Conservation (phyloP, 148 eudicot species). For the Pharnaceum exiguum region DNA sequence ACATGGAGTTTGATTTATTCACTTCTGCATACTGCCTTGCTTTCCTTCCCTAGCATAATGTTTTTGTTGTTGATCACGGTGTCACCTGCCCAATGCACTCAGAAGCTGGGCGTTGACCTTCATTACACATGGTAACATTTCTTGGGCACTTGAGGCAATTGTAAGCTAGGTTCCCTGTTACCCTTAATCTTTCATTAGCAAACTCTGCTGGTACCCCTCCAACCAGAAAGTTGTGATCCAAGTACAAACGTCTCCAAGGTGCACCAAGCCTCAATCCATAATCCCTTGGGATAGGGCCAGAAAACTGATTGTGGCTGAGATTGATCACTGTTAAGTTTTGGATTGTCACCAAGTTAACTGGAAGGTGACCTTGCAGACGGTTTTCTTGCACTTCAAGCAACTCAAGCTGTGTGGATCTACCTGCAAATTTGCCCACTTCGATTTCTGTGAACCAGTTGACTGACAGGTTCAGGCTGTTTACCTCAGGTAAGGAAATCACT, state of each 20-base stretch:
- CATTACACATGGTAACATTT: conserved; percentile 36
- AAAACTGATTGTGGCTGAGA: conserved; percentile 49
- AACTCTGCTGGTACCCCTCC: conserved; percentile 56
- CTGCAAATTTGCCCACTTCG: conserved; percentile 33
- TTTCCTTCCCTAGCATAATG: neutral
- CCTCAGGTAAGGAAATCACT: conserved; percentile 41
- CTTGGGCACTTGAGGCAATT: conserved; percentile 64
- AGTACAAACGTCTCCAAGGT: conserved; percentile 48
- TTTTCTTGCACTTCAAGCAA: conserved; percentile 48
- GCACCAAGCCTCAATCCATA: conserved; percentile 40
- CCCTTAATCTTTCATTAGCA: neutral
- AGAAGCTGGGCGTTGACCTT: conserved; percentile 64
- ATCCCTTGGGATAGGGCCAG: conserved; percentile 49
- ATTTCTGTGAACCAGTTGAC: conserved; percentile 44
- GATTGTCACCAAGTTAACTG: conserved; percentile 49
- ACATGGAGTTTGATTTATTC: neutral
- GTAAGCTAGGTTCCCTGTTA: conserved; percentile 49
- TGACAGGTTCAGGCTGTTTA: conserved; percentile 40
- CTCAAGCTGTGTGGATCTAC: conserved; percentile 30
- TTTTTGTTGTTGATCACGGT: neutral
- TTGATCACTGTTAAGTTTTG: conserved; percentile 35
- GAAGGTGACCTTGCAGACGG: conserved; percentile 46
- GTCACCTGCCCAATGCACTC: conserved; percentile 36
- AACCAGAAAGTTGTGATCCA: conserved; percentile 56
- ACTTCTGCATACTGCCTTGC: neutral